These are phyloP conservation scores for Begonia peltatifolia DNA, from an alignment of 306 rosid species.

Conservation along the genomic window DNA sequence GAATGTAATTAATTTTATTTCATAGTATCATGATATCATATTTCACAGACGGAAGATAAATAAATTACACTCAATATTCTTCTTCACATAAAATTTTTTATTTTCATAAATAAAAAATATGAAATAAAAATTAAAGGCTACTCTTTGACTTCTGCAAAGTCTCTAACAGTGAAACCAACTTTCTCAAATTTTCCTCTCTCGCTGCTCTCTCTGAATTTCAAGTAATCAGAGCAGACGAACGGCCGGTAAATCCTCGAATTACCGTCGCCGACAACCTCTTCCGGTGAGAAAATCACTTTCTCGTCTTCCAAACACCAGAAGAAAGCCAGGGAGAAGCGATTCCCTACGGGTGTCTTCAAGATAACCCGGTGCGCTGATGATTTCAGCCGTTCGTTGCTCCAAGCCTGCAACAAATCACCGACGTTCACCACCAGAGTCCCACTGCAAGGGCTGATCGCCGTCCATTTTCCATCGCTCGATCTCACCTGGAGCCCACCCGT, in stretches of 20 bases:
- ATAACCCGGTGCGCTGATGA: conserved; percentile 89
- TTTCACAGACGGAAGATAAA: too few relatives aligned
- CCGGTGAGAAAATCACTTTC: conserved; percentile 52
- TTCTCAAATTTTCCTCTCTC: conserved; percentile 84
- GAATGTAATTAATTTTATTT: too few relatives aligned
- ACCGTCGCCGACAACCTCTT: conserved; percentile 60
- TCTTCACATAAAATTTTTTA: background rate
- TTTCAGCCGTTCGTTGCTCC: conserved; percentile 72
- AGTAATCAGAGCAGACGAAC: conserved; percentile 57
- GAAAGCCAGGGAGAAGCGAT: conserved; percentile 77
- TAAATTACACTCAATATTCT: background rate
- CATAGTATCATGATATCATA: too few relatives aligned
- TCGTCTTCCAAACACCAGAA: conserved; percentile 93
- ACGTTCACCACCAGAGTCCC: conserved; percentile 76
- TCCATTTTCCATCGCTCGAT: conserved; percentile 71
- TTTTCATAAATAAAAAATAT: too few relatives aligned
- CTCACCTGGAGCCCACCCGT: conserved; percentile 83
- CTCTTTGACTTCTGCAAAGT: conserved; percentile 44
- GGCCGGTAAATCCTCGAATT: conserved; percentile 36
- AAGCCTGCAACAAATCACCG: conserved; percentile 90
- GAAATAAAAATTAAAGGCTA: too few relatives aligned
- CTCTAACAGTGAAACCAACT: conserved; percentile 76
- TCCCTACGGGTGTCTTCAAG: conserved; percentile 29
- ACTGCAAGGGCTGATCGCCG: conserved; percentile 59
- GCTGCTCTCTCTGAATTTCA: conserved; percentile 76